Conservation (phyloP, 441 rosid species). For the Erodium trifolium region DNA sequence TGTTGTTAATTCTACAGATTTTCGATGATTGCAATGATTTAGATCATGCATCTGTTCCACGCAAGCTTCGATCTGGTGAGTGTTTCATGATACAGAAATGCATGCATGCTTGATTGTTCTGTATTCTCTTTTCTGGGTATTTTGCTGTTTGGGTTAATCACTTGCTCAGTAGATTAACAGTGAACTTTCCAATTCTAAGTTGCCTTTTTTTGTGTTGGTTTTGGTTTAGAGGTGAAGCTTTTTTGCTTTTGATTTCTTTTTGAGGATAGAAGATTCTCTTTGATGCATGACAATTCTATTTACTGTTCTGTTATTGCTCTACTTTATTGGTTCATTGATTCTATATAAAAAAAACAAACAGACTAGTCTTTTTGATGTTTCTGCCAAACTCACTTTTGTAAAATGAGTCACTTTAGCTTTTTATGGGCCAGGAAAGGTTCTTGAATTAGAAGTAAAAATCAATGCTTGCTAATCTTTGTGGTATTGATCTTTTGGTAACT, state of each 20-base stretch:
- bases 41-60: slow-evolving; percentile 74
- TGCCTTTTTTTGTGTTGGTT: slow-evolving; percentile 19
- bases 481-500: slow-evolving; percentile 20
- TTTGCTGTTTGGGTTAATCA: slow-evolving; percentile 15
- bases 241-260: slow-evolving; percentile 47
- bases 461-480: background rate
- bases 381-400: slow-evolving; percentile 26
- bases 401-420: slow-evolving; percentile 28
- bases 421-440: too few species aligned
- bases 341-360: slow-evolving; percentile 12
- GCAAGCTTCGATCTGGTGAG: slow-evolving; percentile 93
- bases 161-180: background rate
- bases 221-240: slow-evolving; percentile 36
- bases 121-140: background rate
- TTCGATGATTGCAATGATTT: slow-evolving; percentile 45
- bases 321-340: slow-evolving; percentile 27
- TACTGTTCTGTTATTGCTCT: slow-evolving; percentile 22
- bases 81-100: slow-evolving; percentile 20
- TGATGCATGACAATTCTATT: slow-evolving; percentile 23
- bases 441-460: background rate
- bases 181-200: slow-evolving; percentile 46
- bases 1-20: slow-evolving; percentile 25
- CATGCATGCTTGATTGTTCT: background rate
- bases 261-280: slow-evolving; percentile 45
- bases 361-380: slow-evolving; percentile 13